Evolutionary conservation across 2,329 filamentous ascomycete species (phyloP).

Genomic region (Periglandula ipomoeae): DNA sequence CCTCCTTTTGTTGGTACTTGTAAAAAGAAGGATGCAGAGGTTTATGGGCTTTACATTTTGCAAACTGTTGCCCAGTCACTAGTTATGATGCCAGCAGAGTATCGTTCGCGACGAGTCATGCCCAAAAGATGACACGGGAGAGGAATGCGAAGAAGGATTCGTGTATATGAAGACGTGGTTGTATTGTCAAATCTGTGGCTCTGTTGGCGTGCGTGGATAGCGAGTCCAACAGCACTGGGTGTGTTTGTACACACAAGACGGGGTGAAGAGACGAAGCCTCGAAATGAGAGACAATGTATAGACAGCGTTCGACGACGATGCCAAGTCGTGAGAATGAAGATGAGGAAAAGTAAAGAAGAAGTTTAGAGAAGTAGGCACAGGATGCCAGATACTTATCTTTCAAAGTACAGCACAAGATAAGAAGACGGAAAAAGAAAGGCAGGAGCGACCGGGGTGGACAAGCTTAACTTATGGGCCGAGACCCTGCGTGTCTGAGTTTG

Average conservation of each 20-base stretch:
- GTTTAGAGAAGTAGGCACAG: background rate
- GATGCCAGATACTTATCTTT: background rate
- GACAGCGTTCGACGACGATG: background rate
- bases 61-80: slow-evolving; percentile 8
- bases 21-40: background rate
- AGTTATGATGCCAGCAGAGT: slow-evolving; percentile 7
- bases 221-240: background rate
- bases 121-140: slow-evolving; percentile 2
- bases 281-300: background rate
- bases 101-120: slow-evolving; percentile 10
- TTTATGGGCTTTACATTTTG: slow-evolving; percentile 7
- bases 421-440: background rate
- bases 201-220: background rate
- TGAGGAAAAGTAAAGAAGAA: background rate
- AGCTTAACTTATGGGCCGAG: background rate
- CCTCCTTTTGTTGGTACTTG: background rate
- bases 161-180: background rate
- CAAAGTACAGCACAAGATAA: background rate
- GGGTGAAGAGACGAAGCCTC: background rate
- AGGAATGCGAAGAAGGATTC: background rate
- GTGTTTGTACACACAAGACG: background rate
- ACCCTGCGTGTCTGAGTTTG: background rate
- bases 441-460: background rate
- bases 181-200: background rate
- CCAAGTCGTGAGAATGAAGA: background rate